phyloP scores from a whole-genome alignment of 176 grass and related monocot genomes.

The Musa itinerans region DNA sequence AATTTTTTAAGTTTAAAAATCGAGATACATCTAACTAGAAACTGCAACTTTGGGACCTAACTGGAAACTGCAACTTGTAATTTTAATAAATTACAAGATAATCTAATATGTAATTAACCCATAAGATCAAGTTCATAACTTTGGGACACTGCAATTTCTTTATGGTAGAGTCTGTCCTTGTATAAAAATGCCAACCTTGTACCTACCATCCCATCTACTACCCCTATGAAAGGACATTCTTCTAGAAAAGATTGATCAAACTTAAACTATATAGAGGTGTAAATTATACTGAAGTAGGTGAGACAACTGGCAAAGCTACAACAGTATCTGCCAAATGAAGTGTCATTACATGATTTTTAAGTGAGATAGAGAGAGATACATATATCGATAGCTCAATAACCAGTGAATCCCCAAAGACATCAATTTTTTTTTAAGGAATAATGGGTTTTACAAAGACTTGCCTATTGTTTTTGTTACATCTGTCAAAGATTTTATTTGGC shows the following conservation, averaged over 20 bases:
- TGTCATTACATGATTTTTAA: not conserved
- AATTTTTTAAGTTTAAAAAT: too few species aligned
- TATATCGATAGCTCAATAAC: not conserved
- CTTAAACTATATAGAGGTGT: not conserved
- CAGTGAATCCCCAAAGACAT: not conserved
- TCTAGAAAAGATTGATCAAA: not conserved
- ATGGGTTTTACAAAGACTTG: not conserved
- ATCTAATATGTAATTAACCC: too few species aligned
- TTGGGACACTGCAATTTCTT: not conserved
- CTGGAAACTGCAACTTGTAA: too few species aligned
- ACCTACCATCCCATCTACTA: not conserved
- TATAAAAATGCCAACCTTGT: not conserved
- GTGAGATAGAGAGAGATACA: not conserved
- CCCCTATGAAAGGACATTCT: constrained; percentile 1
- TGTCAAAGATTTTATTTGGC: too few species aligned
- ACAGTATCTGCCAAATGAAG: not conserved
- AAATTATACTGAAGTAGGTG: not conserved
- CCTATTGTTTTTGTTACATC: too few species aligned
- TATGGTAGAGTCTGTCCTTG: not conserved
- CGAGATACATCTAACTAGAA: too few species aligned
- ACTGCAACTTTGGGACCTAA: too few species aligned
- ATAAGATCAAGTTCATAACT: not conserved
- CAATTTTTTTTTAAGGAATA: not conserved
- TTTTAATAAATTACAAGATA: too few species aligned
- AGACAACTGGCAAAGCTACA: not conserved